These are phyloP conservation scores for Setaria italica DNA, from an alignment of 202 grass and related monocot species.

Conservation along the genomic window DNA sequence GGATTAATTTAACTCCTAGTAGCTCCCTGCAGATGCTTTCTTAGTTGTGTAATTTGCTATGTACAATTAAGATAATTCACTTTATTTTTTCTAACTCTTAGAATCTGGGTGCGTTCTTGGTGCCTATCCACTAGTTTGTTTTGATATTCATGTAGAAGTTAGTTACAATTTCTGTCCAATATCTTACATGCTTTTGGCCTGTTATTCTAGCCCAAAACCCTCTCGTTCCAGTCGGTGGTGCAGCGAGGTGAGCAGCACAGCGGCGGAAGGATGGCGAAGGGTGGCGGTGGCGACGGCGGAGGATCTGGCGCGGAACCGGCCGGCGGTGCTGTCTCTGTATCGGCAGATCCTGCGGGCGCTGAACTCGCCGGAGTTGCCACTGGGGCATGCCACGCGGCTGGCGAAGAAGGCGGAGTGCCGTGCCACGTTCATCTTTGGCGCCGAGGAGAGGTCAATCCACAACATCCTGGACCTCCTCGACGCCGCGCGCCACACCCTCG, in stretches of 20 bases:
- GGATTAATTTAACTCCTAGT: background rate
- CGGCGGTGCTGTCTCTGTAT: constrained; percentile 77
- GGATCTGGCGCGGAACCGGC: constrained; percentile 65
- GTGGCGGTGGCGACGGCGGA: constrained; percentile 55
- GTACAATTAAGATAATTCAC: background rate
- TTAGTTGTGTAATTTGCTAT: background rate
- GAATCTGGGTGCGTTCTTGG: too few relatives aligned
- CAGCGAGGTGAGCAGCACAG: background rate
- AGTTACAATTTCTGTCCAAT: too few relatives aligned
- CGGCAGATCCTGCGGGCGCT: constrained; percentile 80
- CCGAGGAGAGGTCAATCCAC: constrained; percentile 77
- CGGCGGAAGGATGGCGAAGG: constrained; percentile 55
- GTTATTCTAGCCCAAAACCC: background rate
- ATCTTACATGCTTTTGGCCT: too few relatives aligned
- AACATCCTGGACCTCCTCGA: constrained; percentile 84
- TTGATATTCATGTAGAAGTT: too few relatives aligned
- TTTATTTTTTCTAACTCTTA: background rate
- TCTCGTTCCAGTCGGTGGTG: background rate
- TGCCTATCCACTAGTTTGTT: too few relatives aligned
- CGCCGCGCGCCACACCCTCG: constrained; percentile 67
- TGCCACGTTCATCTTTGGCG: constrained; percentile 80
- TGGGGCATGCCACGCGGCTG: constrained; percentile 66
- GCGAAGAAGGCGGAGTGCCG: constrained; percentile 87
- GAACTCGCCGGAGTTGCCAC: constrained; percentile 65
- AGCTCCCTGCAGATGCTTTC: background rate